Conservation (phyloP, 371 early-diverging fungal genomes). For the Syncephalastrum monosporum region DNA sequence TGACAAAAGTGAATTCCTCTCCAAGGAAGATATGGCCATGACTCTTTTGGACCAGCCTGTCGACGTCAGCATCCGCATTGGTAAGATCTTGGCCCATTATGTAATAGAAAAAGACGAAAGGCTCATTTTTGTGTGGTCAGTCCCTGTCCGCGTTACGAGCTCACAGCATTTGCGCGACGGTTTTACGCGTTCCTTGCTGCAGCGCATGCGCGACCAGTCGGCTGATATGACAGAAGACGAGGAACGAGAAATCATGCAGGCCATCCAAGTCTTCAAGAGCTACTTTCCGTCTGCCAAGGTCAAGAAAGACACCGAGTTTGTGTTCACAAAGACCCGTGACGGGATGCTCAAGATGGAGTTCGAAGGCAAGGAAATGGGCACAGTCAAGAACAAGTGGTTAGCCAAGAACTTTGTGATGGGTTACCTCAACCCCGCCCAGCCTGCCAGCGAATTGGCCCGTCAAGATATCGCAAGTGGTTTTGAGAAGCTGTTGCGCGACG, state of each 20-base stretch:
- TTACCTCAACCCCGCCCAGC: conserved; percentile 57
- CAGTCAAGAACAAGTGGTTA: conserved; percentile 57
- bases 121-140: conserved; percentile 15
- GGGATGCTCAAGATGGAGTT: conserved; percentile 57
- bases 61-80: conserved; percentile 46
- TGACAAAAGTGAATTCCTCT: conserved; percentile 36
- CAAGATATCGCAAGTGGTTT: conserved; percentile 28
- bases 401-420: conserved; percentile 63
- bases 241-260: conserved; percentile 49
- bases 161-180: conserved; percentile 76
- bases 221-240: conserved; percentile 40
- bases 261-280: conserved; percentile 60
- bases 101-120: neutral
- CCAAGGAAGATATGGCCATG: conserved; percentile 27
- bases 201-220: conserved; percentile 42
- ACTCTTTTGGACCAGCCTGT: conserved; percentile 41
- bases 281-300: conserved; percentile 62
- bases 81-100: conserved; percentile 12
- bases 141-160: conserved; percentile 61
- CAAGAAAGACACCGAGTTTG: conserved; percentile 56
- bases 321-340: conserved; percentile 62
- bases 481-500: conserved; percentile 15
- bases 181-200: conserved; percentile 58
- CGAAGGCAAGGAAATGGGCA: conserved; percentile 59
- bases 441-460: conserved; percentile 48